Percentiles rank a stretch among this genome's conserved stretches.
These are phyloP conservation scores for Starmerella roubikii DNA, from an alignment of 805 yeast species.

Conservation along the genomic window DNA sequence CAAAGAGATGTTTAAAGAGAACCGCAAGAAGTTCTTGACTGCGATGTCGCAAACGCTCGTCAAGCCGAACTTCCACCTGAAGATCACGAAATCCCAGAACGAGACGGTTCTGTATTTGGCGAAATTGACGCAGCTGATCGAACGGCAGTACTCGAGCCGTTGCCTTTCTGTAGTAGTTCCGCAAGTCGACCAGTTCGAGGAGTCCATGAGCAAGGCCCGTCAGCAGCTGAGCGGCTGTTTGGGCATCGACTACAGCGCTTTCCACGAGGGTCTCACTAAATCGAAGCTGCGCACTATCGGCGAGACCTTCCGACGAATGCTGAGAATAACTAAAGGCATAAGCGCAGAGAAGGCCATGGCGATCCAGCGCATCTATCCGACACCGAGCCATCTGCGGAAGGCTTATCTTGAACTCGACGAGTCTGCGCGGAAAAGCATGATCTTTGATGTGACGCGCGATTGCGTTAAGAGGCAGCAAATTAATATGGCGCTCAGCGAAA, in stretches of 20 bases:
- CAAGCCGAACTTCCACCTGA: conserved; percentile 50
- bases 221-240: conserved; percentile 23
- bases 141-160: conserved; percentile 28
- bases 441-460: conserved; percentile 27
- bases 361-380: conserved; percentile 56
- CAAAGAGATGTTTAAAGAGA: conserved; percentile 20
- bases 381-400: conserved; percentile 49
- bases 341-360: conserved; percentile 73
- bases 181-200: conserved; percentile 38
- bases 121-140: conserved; percentile 35
- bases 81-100: conserved; percentile 56
- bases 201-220: conserved; percentile 29
- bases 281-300: conserved; percentile 54
- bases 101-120: conserved; percentile 54
- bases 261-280: conserved; percentile 58
- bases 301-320: conserved; percentile 61
- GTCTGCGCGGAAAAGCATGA: conserved; percentile 27
- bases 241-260: conserved; percentile 33
- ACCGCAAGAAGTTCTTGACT: conserved; percentile 52
- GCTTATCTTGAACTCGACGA: conserved; percentile 29
- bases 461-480: conserved; percentile 37
- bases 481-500: conserved; percentile 8
- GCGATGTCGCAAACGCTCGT: conserved; percentile 59
- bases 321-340: conserved; percentile 69
- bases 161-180: conserved; percentile 31